These are phyloP conservation scores for Saprolegnia parasitica DNA, from an alignment of 352 stramenopile species.

Conservation along the genomic window DNA sequence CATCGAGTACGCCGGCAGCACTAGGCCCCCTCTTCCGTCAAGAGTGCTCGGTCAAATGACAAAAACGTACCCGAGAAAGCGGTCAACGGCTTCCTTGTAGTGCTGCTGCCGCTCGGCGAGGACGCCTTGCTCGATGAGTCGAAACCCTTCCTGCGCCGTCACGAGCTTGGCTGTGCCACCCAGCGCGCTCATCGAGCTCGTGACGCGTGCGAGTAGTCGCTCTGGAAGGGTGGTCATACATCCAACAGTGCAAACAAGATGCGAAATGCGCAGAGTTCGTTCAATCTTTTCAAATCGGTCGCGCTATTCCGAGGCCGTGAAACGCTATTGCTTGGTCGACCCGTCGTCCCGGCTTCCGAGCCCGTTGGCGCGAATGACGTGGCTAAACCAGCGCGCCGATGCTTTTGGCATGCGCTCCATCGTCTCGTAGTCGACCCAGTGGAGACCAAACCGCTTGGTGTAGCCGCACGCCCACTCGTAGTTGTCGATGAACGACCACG, in stretches of 20 bases:
- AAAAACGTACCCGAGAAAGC: not conserved
- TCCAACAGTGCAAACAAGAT: no score
- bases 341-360: constrained; percentile 27
- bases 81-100: not conserved
- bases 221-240: not conserved
- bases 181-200: not conserved
- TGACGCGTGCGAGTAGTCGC: not conserved
- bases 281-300: no score
- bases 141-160: not conserved
- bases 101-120: not conserved
- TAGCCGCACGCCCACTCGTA: constrained; percentile 85
- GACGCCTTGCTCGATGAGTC: not conserved
- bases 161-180: not conserved
- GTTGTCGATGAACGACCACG: constrained; percentile 89
- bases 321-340: not conserved
- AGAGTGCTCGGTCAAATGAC: not conserved
- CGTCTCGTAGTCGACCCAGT: constrained; percentile 55
- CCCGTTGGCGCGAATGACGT: constrained; percentile 46
- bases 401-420: constrained; percentile 53
- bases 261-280: no score
- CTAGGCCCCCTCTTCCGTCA: not conserved
- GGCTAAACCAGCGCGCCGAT: constrained; percentile 46
- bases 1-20: not conserved
- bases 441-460: constrained; percentile 46
- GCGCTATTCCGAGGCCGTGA: no score